A percentile compares a stretch with the other conserved stretches of the same genome.
phyloP scores from a whole-genome alignment of 768 basidiomycete genomes.

The Crassisporium funariophilum region DNA sequence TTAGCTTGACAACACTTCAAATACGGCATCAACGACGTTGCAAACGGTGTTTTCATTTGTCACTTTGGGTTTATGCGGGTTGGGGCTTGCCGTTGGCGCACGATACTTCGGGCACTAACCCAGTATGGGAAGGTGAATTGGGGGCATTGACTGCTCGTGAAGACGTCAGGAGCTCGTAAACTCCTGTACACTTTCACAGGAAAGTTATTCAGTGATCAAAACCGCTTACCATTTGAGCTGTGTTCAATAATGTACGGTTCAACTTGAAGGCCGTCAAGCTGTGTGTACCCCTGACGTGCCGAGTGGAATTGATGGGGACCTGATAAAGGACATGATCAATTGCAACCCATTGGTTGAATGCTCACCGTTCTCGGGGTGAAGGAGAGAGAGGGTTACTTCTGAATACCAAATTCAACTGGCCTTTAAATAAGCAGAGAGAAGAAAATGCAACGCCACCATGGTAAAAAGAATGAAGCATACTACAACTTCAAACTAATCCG shows the following conservation, averaged over 20 bases:
- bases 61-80: conserved; percentile 26
- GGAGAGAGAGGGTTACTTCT: conserved; percentile 6
- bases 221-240: too few relatives aligned
- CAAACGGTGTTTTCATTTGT: conserved; percentile 18
- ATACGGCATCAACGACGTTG: conserved; percentile 17
- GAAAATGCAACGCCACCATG: conserved; percentile 19
- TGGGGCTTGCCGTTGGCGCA: conserved; percentile 11
- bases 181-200: too few relatives aligned
- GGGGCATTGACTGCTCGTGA: not conserved
- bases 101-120: conserved; percentile 15
- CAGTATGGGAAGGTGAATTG: conserved; percentile 13
- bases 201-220: too few relatives aligned
- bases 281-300: conserved; percentile 19
- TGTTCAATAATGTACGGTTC: too few relatives aligned
- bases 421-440: conserved; percentile 17
- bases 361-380: not conserved
- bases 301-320: conserved; percentile 23
- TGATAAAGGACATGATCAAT: conserved; percentile 15
- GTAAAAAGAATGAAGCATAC: conserved; percentile 3
- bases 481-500: conserved; percentile 4
- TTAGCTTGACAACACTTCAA: conserved; percentile 21
- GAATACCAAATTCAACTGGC: not conserved
- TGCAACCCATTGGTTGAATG: conserved; percentile 7
- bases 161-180: conserved; percentile 4
- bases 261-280: conserved; percentile 6